phyloP scores from a whole-genome alignment of 2,329 filamentous ascomycete genomes.

The Tolypocladium capitatum region DNA sequence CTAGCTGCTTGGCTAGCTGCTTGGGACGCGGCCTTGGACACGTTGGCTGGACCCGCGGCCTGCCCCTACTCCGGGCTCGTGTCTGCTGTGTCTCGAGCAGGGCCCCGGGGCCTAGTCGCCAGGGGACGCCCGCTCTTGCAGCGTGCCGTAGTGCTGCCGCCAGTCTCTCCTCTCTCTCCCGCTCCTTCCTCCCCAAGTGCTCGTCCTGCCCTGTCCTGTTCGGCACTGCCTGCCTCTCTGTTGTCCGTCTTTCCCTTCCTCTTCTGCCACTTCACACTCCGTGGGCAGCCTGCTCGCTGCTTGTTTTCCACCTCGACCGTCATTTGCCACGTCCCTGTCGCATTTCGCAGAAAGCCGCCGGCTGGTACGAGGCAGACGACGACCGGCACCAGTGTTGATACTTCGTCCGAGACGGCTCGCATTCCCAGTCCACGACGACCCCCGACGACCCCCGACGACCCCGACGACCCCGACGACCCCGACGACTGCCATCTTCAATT shows the following conservation, averaged over 20 bases:
- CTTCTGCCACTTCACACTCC: neutral
- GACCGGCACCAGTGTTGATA: neutral
- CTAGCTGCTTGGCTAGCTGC: no score
- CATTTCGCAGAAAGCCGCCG: neutral
- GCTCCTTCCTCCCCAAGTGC: neutral
- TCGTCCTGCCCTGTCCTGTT: neutral
- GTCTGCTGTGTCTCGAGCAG: neutral
- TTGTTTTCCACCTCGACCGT: neutral
- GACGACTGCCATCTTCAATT: neutral
- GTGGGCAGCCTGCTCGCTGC: neutral
- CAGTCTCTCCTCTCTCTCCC: neutral
- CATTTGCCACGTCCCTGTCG: neutral
- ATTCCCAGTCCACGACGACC: neutral
- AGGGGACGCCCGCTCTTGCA: neutral
- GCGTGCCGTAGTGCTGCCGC: neutral
- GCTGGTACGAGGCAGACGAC: neutral
- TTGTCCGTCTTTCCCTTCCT: neutral
- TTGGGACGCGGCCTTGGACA: neutral
- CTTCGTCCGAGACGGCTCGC: neutral
- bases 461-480: neutral
- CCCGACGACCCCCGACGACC: neutral
- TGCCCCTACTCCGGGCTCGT: neutral
- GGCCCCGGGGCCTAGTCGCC: neutral
- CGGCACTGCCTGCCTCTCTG: neutral
- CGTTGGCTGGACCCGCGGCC: neutral